phyloP scores from a whole-genome alignment of 768 basidiomycete species.

The Russula abietina region DNA sequence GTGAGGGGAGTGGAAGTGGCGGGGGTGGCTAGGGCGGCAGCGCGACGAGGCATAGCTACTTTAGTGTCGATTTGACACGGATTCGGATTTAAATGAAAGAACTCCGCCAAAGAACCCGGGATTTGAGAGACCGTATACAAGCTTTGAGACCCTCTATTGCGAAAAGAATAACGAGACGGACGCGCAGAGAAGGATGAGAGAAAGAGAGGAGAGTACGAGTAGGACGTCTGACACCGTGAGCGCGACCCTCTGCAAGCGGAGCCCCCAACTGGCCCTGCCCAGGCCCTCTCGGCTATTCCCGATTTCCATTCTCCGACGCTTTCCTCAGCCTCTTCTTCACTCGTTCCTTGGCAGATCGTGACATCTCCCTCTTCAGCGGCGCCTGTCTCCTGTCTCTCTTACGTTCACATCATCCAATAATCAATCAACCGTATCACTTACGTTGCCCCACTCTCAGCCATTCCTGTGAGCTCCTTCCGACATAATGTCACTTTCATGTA shows the following conservation, averaged over 20 bases:
- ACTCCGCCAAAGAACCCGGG: neutral
- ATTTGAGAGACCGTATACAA: neutral
- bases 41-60: slow-evolving; percentile 34
- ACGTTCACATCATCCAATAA: neutral
- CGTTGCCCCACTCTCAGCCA: slow-evolving; percentile 42
- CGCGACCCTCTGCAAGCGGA: neutral
- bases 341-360: slow-evolving; percentile 52
- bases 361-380: slow-evolving; percentile 46
- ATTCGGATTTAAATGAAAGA: slow-evolving; percentile 29
- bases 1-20: slow-evolving; percentile 21
- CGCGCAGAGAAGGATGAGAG: neutral
- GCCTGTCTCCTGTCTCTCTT: slow-evolving; percentile 46
- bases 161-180: slow-evolving; percentile 1
- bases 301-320: slow-evolving; percentile 22
- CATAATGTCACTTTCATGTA: slow-evolving; percentile 69
- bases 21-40: slow-evolving; percentile 26
- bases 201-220: slow-evolving; percentile 1
- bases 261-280: neutral
- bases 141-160: neutral
- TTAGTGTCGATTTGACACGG: slow-evolving; percentile 30
- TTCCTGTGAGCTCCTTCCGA: slow-evolving; percentile 35
- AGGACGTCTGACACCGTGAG: slow-evolving; percentile 9
- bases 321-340: slow-evolving; percentile 42
- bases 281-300: slow-evolving; percentile 14
- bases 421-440: slow-evolving; percentile 31